Conservation (phyloP, 2,329 filamentous ascomycete species). For the Neopestalotiopsis rosae region DNA sequence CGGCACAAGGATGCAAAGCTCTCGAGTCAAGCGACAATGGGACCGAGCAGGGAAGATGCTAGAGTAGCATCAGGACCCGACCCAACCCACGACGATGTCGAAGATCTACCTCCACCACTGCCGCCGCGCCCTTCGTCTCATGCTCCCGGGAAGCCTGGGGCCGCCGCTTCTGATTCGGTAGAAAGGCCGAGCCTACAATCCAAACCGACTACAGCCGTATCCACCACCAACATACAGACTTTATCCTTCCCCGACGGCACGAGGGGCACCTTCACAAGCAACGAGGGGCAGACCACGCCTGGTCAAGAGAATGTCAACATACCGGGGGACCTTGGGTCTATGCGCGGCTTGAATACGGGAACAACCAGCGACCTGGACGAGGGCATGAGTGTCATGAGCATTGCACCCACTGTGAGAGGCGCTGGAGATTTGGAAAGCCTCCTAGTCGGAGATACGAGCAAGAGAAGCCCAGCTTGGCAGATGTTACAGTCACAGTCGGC, state of each 20-base stretch:
- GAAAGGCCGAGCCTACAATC: slow-evolving; percentile 53
- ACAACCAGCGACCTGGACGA: slow-evolving; percentile 61
- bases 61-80: slow-evolving; percentile 26
- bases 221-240: slow-evolving; percentile 80
- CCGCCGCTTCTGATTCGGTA: slow-evolving; percentile 33
- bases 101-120: slow-evolving; percentile 57
- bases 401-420: slow-evolving; percentile 65
- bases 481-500: slow-evolving; percentile 68
- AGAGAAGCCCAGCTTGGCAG: slow-evolving; percentile 71
- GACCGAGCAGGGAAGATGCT: slow-evolving; percentile 36
- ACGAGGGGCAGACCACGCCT: slow-evolving; percentile 38
- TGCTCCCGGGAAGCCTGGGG: background rate
- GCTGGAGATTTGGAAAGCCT: slow-evolving; percentile 81
- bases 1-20: slow-evolving; percentile 21
- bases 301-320: slow-evolving; percentile 39
- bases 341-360: slow-evolving; percentile 31
- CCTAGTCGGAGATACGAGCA: slow-evolving; percentile 72
- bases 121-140: slow-evolving; percentile 52
- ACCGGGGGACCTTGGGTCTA: slow-evolving; percentile 25
- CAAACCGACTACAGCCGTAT: slow-evolving; percentile 83
- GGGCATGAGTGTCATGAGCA: slow-evolving; percentile 69
- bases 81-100: slow-evolving; percentile 27
- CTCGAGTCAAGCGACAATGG: slow-evolving; percentile 28
- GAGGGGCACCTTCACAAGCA: slow-evolving; percentile 63
- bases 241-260: slow-evolving; percentile 74